phyloP scores from a whole-genome alignment of 345 rosid genomes.

The Xanthoceras sorbifolium region DNA sequence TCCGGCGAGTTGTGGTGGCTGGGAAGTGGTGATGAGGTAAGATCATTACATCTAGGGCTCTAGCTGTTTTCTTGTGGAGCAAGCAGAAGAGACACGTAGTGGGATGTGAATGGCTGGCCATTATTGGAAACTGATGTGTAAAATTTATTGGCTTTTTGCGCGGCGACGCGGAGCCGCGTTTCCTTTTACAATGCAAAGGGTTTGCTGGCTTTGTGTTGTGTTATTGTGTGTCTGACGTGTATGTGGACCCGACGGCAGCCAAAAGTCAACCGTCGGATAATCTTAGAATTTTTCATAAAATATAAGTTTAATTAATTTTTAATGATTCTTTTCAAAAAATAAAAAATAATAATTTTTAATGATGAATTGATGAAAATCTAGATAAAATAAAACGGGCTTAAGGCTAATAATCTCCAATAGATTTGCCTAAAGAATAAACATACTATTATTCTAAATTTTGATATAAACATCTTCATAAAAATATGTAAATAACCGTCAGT shows the following conservation, averaged over 20 bases:
- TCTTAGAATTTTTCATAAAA: neutral
- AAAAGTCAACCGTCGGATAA: neutral
- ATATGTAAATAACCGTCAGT: too few relatives aligned
- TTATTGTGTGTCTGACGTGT: neutral
- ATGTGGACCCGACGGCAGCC: neutral
- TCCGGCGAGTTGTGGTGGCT: neutral
- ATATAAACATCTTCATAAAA: too few relatives aligned
- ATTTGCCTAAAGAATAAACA: too few relatives aligned
- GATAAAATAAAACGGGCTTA: too few relatives aligned
- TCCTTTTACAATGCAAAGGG: neutral
- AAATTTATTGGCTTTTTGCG: neutral
- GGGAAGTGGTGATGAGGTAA: neutral
- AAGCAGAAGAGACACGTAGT: constrained; percentile 6
- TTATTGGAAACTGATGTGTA: neutral
- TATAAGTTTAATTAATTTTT: too few relatives aligned
- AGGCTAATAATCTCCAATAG: too few relatives aligned
- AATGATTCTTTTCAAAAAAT: too few relatives aligned
- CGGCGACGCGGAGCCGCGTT: constrained; percentile 38
- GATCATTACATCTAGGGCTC: neutral
- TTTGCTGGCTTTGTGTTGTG: neutral
- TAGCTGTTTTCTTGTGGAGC: constrained; percentile 12
- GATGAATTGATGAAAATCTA: too few relatives aligned
- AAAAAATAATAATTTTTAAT: too few relatives aligned
- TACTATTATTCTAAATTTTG: too few relatives aligned
- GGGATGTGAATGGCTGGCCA: neutral